A percentile compares a stretch with the other conserved stretches of the same genome.
Conservation (phyloP, 805 yeast genomes). For the Citeromyces nyonsensis region DNA sequence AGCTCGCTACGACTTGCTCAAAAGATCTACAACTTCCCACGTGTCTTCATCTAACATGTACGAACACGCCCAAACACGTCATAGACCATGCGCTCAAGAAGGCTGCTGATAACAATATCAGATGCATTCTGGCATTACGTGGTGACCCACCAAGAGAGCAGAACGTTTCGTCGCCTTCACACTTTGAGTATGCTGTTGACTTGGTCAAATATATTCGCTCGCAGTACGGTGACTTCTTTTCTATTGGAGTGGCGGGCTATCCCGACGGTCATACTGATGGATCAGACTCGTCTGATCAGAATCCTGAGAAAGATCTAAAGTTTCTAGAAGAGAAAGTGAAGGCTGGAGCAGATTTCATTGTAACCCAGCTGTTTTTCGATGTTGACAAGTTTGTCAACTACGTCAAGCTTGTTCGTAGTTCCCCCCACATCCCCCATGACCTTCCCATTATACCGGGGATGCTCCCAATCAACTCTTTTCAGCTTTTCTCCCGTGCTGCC, state of each 20-base stretch:
- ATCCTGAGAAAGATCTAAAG: conserved; percentile 56
- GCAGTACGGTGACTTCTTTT: conserved; percentile 66
- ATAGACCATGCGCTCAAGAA: conserved; percentile 65
- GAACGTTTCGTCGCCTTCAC: conserved; percentile 42
- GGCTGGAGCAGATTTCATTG: conserved; percentile 91
- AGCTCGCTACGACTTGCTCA: conserved; percentile 67
- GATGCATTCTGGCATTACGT: conserved; percentile 81
- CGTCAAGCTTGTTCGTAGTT: conserved; percentile 31
- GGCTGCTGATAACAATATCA: conserved; percentile 68
- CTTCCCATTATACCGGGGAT: conserved; percentile 72
- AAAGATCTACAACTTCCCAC: conserved; percentile 71
- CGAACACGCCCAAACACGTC: conserved; percentile 67
- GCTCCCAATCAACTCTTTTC: conserved; percentile 81
- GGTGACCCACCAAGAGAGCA: conserved; percentile 88
- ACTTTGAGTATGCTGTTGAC: conserved; percentile 72
- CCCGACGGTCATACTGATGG: conserved; percentile 97
- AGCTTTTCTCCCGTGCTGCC: conserved; percentile 76
- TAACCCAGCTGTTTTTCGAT: conserved; percentile 87
- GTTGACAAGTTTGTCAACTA: conserved; percentile 59
- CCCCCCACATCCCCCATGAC: conserved; percentile 19
- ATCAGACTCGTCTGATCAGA: conserved; percentile 48
- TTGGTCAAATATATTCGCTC: conserved; percentile 65
- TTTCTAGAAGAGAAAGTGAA: conserved; percentile 68
- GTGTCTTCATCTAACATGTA: conserved; percentile 90
- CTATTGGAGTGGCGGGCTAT: conserved; percentile 94